phyloP scores from a whole-genome alignment of 768 basidiomycete species.

The Royoungia palumana region DNA sequence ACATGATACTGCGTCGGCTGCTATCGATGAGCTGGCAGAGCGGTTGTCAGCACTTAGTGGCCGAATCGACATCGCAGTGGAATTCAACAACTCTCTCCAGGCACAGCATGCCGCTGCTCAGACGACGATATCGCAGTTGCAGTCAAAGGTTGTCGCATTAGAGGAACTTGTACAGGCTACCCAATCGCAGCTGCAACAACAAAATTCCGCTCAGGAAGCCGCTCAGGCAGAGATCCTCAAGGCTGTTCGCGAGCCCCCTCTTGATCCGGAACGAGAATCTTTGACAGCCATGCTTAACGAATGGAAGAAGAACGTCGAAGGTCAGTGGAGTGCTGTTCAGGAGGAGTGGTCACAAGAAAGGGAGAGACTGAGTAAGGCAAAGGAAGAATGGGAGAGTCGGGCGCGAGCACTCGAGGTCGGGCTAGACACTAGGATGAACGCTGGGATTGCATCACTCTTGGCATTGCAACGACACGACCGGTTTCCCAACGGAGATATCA shows the following conservation, averaged over 20 bases:
- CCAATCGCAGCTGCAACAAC: slow-evolving; percentile 39
- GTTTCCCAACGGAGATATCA: slow-evolving; percentile 31
- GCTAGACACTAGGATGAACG: slow-evolving; percentile 43
- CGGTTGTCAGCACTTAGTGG: slow-evolving; percentile 60
- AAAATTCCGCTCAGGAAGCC: slow-evolving; percentile 35
- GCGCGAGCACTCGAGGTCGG: slow-evolving; percentile 51
- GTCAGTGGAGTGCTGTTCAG: slow-evolving; percentile 71
- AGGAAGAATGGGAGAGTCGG: slow-evolving; percentile 78
- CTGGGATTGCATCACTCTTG: slow-evolving; percentile 28
- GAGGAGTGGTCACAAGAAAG: slow-evolving; percentile 84
- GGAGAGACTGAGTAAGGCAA: slow-evolving; percentile 65
- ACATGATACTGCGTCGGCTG: slow-evolving; percentile 29
- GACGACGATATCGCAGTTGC: slow-evolving; percentile 63
- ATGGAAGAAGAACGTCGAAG: slow-evolving; percentile 79
- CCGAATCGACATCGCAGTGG: slow-evolving; percentile 74
- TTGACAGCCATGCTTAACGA: slow-evolving; percentile 55
- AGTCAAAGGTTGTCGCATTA: slow-evolving; percentile 64
- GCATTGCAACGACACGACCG: slow-evolving; percentile 39
- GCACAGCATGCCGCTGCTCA: slow-evolving; percentile 77
- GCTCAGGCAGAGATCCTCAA: slow-evolving; percentile 33
- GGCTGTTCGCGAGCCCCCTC: slow-evolving; percentile 33
- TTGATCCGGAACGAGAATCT: slow-evolving; percentile 43
- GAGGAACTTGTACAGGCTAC: slow-evolving; percentile 62
- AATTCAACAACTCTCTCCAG: slow-evolving; percentile 69
- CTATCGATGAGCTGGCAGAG: slow-evolving; percentile 55